phyloP scores from a whole-genome alignment of 495 filamentous ascomycete species.

The Podospora sp. region DNA sequence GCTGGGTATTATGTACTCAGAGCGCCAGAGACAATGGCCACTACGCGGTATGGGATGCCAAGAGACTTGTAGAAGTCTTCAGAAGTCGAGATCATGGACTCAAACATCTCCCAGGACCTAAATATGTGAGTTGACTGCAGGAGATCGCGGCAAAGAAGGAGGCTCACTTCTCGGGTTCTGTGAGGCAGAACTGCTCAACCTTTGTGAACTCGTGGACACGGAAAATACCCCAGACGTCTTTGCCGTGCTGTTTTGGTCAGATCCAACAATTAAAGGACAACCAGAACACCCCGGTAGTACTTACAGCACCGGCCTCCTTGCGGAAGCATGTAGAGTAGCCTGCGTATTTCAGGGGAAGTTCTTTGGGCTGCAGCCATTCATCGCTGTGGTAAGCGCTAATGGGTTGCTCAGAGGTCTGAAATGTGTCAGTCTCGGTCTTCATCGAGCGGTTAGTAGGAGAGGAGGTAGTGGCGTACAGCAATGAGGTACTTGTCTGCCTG shows the following conservation, averaged over 20 bases:
- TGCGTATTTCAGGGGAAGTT: conserved; percentile 85
- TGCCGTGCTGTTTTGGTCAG: conserved; percentile 62
- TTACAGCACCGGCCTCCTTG: conserved; percentile 78
- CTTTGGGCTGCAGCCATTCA: conserved; percentile 85
- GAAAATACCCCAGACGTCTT: conserved; percentile 98
- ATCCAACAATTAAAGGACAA: background rate
- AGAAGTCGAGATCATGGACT: conserved; percentile 84
- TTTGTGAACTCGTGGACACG: conserved; percentile 99
- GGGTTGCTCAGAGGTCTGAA: conserved; percentile 84
- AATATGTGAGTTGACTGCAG: background rate
- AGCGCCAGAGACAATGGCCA: conserved; percentile 92
- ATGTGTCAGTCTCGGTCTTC: background rate
- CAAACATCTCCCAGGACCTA: conserved; percentile 84
- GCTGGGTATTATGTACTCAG: conserved; percentile 50
- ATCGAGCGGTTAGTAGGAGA: background rate
- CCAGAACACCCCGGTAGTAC: conserved; percentile 55
- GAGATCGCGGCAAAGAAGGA: background rate
- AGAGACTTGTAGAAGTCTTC: conserved; percentile 96
- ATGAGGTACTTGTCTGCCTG: conserved; percentile 94
- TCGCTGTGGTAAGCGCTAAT: conserved; percentile 88
- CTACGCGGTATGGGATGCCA: conserved; percentile 83
- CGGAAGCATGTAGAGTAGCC: conserved; percentile 94
- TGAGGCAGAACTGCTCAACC: conserved; percentile 93
- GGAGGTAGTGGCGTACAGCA: conserved; percentile 48
- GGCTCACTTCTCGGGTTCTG: conserved; percentile 76